phyloP scores from a whole-genome alignment of 768 basidiomycete genomes.

The Boletus subparvulus region DNA sequence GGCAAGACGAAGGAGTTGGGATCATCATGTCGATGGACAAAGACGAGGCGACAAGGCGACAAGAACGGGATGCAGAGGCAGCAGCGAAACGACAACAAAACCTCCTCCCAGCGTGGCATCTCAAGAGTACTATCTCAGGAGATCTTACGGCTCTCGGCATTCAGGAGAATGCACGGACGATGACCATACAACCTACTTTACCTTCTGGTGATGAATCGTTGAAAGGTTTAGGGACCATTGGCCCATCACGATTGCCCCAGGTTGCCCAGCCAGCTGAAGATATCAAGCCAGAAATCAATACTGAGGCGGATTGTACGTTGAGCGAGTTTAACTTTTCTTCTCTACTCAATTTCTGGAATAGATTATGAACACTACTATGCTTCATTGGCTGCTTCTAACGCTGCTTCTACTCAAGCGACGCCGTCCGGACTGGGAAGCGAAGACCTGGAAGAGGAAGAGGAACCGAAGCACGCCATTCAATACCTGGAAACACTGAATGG shows the following conservation, averaged over 20 bases:
- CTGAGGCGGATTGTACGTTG: constrained; percentile 64
- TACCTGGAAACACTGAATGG: constrained; percentile 70
- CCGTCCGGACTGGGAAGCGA: constrained; percentile 55
- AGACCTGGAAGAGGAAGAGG: constrained; percentile 70
- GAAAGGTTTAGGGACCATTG: constrained; percentile 62
- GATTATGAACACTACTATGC: constrained; percentile 86
- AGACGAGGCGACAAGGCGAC: constrained; percentile 70
- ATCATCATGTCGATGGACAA: constrained; percentile 91
- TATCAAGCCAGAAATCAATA: constrained; percentile 50
- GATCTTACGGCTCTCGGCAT: constrained; percentile 86
- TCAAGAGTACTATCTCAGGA: constrained; percentile 93
- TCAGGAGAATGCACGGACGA: constrained; percentile 62
- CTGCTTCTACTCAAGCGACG: constrained; percentile 59
- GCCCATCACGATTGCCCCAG: constrained; percentile 34
- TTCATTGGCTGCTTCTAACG: constrained; percentile 63
- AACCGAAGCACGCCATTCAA: constrained; percentile 63
- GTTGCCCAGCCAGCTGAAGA: constrained; percentile 30
- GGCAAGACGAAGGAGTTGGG: constrained; percentile 73
- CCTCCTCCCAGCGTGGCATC: constrained; percentile 89
- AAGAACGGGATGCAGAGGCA: constrained; percentile 77
- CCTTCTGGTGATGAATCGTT: constrained; percentile 71
- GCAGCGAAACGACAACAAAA: constrained; percentile 89
- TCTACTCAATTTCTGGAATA: constrained; percentile 25
- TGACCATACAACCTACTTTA: constrained; percentile 33
- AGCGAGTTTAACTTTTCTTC: not conserved